A percentile compares a stretch with the other conserved stretches of the same genome.
Evolutionary conservation across 805 yeast genomes (phyloP).

Genomic region (Lachancea sp.): DNA sequence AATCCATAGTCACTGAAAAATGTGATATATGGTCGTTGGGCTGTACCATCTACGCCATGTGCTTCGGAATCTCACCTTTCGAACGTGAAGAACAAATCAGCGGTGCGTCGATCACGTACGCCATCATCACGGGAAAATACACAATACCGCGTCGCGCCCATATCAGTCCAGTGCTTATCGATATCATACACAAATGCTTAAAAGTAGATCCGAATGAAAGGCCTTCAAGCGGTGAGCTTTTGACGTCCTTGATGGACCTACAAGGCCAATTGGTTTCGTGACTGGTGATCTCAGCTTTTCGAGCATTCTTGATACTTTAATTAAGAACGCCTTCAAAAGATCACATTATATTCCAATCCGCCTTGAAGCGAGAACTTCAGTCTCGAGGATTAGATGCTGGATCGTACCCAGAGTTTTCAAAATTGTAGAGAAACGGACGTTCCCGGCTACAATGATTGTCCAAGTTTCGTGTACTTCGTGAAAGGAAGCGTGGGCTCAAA

Average conservation of each 20-base stretch:
- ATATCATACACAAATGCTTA: conserved; percentile 54
- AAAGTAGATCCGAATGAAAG: conserved; percentile 53
- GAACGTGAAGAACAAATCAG: conserved; percentile 72
- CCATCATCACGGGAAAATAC: conserved; percentile 65
- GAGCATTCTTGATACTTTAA: not conserved
- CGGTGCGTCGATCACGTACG: conserved; percentile 77
- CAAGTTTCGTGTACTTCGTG: conserved; percentile 27
- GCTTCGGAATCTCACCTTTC: conserved; percentile 81
- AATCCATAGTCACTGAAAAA: conserved; percentile 48
- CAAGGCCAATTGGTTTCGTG: conserved; percentile 6
- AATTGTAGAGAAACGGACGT: conserved; percentile 38
- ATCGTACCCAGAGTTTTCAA: conserved; percentile 31
- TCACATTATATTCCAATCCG: too few species aligned
- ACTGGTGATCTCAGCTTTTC: not conserved
- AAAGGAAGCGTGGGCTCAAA: conserved; percentile 11
- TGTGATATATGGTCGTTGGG: conserved; percentile 93
- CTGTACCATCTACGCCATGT: conserved; percentile 67
- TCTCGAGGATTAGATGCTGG: not conserved
- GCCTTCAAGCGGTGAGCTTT: conserved; percentile 56
- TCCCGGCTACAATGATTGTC: conserved; percentile 42
- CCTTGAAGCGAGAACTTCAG: too few species aligned
- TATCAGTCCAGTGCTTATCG: conserved; percentile 52
- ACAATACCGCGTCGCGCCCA: conserved; percentile 25
- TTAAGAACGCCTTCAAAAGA: too few species aligned
- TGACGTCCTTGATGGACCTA: conserved; percentile 43